Percentiles rank a stretch among this genome's conserved stretches.
phyloP scores from a whole-genome alignment of 768 basidiomycete species.

The Asterophora lycoperdoides region DNA sequence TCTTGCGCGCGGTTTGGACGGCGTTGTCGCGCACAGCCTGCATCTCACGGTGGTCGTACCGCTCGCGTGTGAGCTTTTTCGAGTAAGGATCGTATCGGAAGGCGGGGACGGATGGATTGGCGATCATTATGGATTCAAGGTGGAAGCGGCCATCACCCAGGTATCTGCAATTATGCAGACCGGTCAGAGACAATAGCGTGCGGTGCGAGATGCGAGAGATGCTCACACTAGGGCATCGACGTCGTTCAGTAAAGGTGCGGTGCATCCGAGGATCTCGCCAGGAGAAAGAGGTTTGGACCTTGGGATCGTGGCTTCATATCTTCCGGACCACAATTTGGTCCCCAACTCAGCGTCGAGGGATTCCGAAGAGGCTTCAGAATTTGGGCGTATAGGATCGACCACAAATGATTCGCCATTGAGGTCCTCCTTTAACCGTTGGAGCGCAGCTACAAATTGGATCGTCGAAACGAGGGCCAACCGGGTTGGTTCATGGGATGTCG shows the following conservation, averaged over 20 bases:
- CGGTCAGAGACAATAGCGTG: slow-evolving; percentile 4
- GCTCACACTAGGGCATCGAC: slow-evolving; percentile 91
- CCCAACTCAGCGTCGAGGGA: slow-evolving; percentile 1
- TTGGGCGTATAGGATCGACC: slow-evolving; percentile 10
- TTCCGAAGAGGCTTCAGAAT: slow-evolving; percentile 10
- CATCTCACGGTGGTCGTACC: slow-evolving; percentile 91
- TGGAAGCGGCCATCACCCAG: slow-evolving; percentile 98
- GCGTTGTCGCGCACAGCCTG: slow-evolving; percentile 66
- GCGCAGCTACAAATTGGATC: slow-evolving; percentile 93
- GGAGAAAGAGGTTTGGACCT: slow-evolving; percentile 90
- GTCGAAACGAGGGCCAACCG: slow-evolving; percentile 91
- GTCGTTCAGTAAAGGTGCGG: slow-evolving; percentile 72
- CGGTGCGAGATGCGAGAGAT: slow-evolving; percentile 1
- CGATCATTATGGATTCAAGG: slow-evolving; percentile 98
- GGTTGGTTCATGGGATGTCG: slow-evolving; percentile 39
- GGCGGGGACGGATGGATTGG: slow-evolving; percentile 92
- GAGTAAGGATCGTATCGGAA: slow-evolving; percentile 99
- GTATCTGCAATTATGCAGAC: slow-evolving; percentile 53
- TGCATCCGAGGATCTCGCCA: slow-evolving; percentile 96
- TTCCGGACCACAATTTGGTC: slow-evolving; percentile 48
- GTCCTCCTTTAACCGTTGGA: slow-evolving; percentile 83
- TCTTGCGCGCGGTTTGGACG: slow-evolving; percentile 67
- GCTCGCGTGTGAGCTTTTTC: slow-evolving; percentile 92
- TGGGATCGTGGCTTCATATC: slow-evolving; percentile 75
- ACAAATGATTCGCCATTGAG: slow-evolving; percentile 42